phyloP scores from a whole-genome alignment of 2,329 filamentous ascomycete genomes.

The Verticillium tricorpus region DNA sequence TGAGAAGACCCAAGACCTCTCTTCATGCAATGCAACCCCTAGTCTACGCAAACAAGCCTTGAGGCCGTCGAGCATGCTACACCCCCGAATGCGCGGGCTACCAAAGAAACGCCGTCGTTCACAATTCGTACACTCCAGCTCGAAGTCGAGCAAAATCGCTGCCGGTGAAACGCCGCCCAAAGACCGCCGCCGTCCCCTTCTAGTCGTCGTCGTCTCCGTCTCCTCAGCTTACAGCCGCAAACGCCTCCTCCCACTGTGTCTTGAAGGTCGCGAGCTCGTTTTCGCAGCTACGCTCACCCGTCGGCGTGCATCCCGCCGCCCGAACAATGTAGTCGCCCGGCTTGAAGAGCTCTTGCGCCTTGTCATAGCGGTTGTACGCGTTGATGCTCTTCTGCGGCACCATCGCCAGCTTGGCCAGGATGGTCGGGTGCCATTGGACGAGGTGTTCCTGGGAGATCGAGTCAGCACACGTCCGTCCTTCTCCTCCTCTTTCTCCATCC shows the following conservation, averaged over 20 bases:
- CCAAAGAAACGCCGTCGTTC: not conserved
- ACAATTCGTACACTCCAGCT: not conserved
- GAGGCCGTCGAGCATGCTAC: not conserved
- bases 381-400: conserved; percentile 85
- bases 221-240: conserved; percentile 13
- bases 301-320: conserved; percentile 67
- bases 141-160: not conserved
- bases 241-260: conserved; percentile 40
- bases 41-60: not conserved
- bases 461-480: not conserved
- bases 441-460: conserved; percentile 64
- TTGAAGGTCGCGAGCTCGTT: conserved; percentile 58
- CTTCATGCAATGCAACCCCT: not conserved
- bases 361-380: conserved; percentile 58
- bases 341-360: conserved; percentile 61
- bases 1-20: not conserved
- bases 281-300: conserved; percentile 60
- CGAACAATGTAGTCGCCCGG: conserved; percentile 82
- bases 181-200: not conserved
- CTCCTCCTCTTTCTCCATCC: no score
- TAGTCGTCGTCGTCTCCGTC: not conserved
- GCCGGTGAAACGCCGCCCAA: conserved; percentile 3
- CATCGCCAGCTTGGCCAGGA: conserved; percentile 83
- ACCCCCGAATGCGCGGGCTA: not conserved
- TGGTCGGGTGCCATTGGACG: conserved; percentile 94